phyloP scores from a whole-genome alignment of 2,329 filamentous ascomycete species.

The Triangularia verruculosa region DNA sequence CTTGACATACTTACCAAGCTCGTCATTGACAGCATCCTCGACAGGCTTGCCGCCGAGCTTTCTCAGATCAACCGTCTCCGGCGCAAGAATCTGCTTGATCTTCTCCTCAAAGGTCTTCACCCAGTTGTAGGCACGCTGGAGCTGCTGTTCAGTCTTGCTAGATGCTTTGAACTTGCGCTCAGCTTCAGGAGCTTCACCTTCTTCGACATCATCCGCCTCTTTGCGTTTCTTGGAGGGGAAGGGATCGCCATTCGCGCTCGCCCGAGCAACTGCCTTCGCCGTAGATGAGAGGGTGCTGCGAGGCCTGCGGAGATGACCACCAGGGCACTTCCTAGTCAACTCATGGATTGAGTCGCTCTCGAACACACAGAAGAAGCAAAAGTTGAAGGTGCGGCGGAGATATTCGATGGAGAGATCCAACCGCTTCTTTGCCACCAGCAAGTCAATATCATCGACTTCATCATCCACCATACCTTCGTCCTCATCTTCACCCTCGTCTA shows the following conservation, averaged over 20 bases:
- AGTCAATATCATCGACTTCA: constrained; percentile 84
- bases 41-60: constrained; percentile 87
- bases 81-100: constrained; percentile 86
- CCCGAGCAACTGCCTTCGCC: constrained; percentile 79
- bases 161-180: constrained; percentile 72
- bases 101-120: constrained; percentile 99
- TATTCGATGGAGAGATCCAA: constrained; percentile 96
- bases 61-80: constrained; percentile 78
- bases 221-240: constrained; percentile 82
- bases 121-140: constrained; percentile 96
- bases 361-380: constrained; percentile 99
- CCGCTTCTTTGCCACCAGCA: constrained; percentile 92
- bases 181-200: constrained; percentile 59
- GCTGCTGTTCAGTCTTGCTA: constrained; percentile 81
- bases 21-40: constrained; percentile 83
- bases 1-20: constrained; percentile 84
- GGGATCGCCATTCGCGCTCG: constrained; percentile 75
- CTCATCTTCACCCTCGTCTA: constrained; percentile 75
- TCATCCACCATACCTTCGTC: constrained; percentile 77
- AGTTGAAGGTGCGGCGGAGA: constrained; percentile 92
- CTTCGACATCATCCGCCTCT: constrained; percentile 59
- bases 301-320: constrained; percentile 91
- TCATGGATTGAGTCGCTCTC: constrained; percentile 97
- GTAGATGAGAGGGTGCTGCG: constrained; percentile 78
- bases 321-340: constrained; percentile 90